Conservation (phyloP, 2,329 filamentous ascomycete genomes). For the Oidium heveae region DNA sequence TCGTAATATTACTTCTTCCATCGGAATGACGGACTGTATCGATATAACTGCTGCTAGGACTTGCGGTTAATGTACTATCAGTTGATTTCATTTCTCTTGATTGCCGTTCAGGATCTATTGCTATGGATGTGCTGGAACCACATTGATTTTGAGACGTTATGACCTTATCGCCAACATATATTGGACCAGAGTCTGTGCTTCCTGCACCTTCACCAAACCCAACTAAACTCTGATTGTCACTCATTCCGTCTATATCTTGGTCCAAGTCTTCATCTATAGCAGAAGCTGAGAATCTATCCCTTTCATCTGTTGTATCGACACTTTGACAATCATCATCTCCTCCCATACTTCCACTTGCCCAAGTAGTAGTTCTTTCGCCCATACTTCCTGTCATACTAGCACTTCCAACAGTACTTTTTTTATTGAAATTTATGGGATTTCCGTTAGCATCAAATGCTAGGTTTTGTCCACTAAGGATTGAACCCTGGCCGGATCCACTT, state of each 20-base stretch:
- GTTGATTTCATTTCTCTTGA: slow-evolving; percentile 36
- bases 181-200: slow-evolving; percentile 59
- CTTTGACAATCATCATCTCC: slow-evolving; percentile 37
- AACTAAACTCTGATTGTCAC: slow-evolving; percentile 68
- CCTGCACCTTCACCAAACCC: slow-evolving; percentile 83
- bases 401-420: slow-evolving; percentile 74
- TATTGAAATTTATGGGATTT: slow-evolving; percentile 37
- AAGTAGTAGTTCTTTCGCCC: slow-evolving; percentile 33
- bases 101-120: slow-evolving; percentile 25
- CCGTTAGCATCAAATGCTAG: slow-evolving; percentile 52
- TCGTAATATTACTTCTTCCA: slow-evolving; percentile 1
- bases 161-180: slow-evolving; percentile 27
- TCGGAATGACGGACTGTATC: slow-evolving; percentile 10
- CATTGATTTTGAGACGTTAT: slow-evolving; percentile 11
- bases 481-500: slow-evolving; percentile 6
- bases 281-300: slow-evolving; percentile 15
- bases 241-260: slow-evolving; percentile 31
- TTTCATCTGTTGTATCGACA: slow-evolving; percentile 29
- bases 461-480: slow-evolving; percentile 7
- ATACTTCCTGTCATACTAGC: slow-evolving; percentile 68
- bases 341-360: slow-evolving; percentile 34
- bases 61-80: slow-evolving; percentile 37
- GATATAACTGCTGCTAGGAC: slow-evolving; percentile 34
- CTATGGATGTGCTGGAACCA: slow-evolving; percentile 7
- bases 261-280: slow-evolving; percentile 22